Conservation (phyloP, 768 basidiomycete species). For the Termitomyces eurrhizus region DNA sequence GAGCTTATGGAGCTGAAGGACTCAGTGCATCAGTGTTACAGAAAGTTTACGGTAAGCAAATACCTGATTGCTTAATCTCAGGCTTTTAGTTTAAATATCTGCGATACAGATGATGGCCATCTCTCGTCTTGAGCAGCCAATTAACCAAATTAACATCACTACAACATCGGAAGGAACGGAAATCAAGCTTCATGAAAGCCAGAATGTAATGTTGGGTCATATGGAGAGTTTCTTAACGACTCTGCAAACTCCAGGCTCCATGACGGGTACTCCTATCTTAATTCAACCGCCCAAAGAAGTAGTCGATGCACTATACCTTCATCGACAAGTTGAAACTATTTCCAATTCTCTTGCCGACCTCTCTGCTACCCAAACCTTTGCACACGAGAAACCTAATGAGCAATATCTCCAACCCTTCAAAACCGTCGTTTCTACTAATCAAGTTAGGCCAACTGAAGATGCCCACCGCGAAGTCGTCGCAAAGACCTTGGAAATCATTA, state of each 20-base stretch:
- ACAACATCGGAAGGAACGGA: not conserved
- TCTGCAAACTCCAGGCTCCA: not conserved
- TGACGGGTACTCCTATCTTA: not conserved
- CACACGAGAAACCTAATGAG: slow-evolving; percentile 4
- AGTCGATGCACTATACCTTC: slow-evolving; percentile 11
- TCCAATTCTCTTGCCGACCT: slow-evolving; percentile 9
- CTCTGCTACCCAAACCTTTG: slow-evolving; percentile 5
- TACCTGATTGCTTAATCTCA: not conserved
- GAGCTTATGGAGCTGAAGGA: slow-evolving; percentile 11
- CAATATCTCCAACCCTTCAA: slow-evolving; percentile 10
- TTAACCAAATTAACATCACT: slow-evolving; percentile 2
- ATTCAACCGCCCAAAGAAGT: slow-evolving; percentile 6
- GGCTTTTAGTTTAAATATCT: not conserved
- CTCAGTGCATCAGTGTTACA: slow-evolving; percentile 12
- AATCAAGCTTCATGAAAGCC: slow-evolving; percentile 7
- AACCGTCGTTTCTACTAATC: slow-evolving; percentile 3
- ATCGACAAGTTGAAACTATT: slow-evolving; percentile 12
- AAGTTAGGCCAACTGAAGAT: not conserved
- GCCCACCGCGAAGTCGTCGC: slow-evolving; percentile 10
- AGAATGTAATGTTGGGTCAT: slow-evolving; percentile 3
- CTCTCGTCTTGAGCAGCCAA: slow-evolving; percentile 11
- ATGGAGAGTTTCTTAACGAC: slow-evolving; percentile 11
- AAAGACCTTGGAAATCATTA: slow-evolving; percentile 9
- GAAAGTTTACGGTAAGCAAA: slow-evolving; percentile 12
- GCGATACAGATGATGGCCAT: slow-evolving; percentile 7